phyloP scores from a whole-genome alignment of 306 rosid species.

The Prunus salicina region DNA sequence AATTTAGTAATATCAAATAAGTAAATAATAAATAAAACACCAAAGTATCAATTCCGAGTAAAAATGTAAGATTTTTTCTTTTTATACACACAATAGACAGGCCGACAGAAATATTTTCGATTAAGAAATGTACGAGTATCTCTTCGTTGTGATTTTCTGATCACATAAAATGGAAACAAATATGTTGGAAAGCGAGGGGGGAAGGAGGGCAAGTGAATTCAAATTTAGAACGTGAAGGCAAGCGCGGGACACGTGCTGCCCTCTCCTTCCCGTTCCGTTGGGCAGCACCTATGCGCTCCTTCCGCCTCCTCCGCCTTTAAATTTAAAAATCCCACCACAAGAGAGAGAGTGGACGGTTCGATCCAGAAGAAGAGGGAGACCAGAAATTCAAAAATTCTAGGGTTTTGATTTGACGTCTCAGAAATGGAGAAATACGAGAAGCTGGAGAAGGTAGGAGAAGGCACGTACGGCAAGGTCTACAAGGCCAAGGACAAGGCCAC shows the following conservation, averaged over 20 bases:
- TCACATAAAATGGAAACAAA: too few relatives aligned
- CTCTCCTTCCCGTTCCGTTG: not conserved
- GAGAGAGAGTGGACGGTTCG: not conserved
- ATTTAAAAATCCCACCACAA: not conserved
- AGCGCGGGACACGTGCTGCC: not conserved
- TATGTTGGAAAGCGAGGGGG: too few relatives aligned
- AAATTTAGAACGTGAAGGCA: not conserved
- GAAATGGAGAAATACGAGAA: constrained; percentile 94
- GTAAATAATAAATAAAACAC: too few relatives aligned
- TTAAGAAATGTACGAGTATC: too few relatives aligned
- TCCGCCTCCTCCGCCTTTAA: not conserved
- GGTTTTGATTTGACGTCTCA: not conserved
- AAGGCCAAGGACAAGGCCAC: constrained; percentile 76
- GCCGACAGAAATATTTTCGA: not conserved
- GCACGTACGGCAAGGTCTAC: constrained; percentile 94
- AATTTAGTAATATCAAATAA: too few relatives aligned
- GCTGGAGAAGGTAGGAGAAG: constrained; percentile 96
- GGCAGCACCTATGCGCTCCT: not conserved
- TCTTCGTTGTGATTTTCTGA: not conserved
- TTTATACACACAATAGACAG: too few relatives aligned
- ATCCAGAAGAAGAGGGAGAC: constrained; percentile 4
- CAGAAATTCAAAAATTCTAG: constrained; percentile 7
- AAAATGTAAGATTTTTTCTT: too few relatives aligned
- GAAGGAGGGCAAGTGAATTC: not conserved
- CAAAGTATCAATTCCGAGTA: too few relatives aligned